Evolutionary conservation across 805 yeast genomes (phyloP).

Genomic region (Metschnikowia cerradonensis): DNA sequence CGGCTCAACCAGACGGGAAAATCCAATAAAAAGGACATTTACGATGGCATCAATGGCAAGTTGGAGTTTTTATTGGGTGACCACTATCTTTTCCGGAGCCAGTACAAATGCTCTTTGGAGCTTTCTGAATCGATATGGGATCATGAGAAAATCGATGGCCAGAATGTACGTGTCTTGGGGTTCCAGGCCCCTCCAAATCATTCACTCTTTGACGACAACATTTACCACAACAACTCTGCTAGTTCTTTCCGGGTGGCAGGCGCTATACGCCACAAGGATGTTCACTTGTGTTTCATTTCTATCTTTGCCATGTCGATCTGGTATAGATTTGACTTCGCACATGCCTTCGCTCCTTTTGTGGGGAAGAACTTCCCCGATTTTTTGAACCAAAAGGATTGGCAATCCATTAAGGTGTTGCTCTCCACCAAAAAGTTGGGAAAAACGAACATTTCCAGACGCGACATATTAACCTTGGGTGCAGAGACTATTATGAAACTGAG

Average conservation of each 20-base stretch:
- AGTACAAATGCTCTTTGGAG: background rate
- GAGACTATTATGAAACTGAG: background rate
- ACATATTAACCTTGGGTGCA: background rate
- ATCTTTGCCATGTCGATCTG: background rate
- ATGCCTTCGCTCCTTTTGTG: background rate
- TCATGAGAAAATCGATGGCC: background rate
- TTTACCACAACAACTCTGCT: too few species aligned
- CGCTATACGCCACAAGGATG: background rate
- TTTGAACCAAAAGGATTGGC: background rate
- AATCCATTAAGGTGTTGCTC: background rate
- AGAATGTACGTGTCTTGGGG: background rate
- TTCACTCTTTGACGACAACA: too few species aligned
- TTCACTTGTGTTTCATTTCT: background rate
- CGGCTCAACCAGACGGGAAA: background rate
- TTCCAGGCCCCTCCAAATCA: too few species aligned
- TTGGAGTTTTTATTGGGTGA: constrained; percentile 6
- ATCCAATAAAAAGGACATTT: background rate
- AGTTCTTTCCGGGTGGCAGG: background rate
- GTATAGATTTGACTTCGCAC: background rate
- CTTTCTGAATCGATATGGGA: background rate
- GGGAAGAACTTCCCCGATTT: background rate
- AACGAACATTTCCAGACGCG: too few species aligned
- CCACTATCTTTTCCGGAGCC: background rate
- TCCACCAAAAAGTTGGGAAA: background rate
- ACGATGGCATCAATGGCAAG: constrained; percentile 2